Evolutionary conservation across 805 yeast genomes (phyloP).

Genomic region (Ogataea angusta): DNA sequence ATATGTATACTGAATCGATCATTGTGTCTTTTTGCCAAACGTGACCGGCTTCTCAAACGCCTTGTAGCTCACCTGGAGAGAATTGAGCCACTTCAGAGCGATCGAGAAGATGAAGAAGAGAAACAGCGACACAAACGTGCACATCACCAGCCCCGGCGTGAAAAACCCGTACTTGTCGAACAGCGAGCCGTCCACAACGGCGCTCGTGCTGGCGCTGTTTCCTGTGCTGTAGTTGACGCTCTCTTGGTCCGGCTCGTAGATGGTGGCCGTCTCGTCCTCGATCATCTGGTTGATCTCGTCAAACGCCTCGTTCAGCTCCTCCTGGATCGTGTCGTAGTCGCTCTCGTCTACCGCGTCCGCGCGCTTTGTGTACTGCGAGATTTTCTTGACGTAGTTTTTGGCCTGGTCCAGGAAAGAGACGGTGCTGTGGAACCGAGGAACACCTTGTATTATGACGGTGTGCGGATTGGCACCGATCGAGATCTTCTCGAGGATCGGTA

Average conservation of each 20-base stretch:
- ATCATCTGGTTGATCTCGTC: conserved; percentile 28
- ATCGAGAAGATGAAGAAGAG: conserved; percentile 53
- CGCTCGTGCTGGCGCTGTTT: conserved; percentile 2
- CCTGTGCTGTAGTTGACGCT: background rate
- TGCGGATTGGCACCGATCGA: conserved; percentile 11
- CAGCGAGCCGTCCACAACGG: conserved; percentile 36
- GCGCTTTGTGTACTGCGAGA: conserved; percentile 13
- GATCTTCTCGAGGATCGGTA: conserved; percentile 10
- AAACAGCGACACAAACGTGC: conserved; percentile 61
- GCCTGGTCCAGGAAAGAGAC: conserved; percentile 20
- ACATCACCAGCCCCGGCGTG: conserved; percentile 79
- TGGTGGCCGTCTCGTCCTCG: conserved; percentile 25
- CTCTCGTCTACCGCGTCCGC: conserved; percentile 22
- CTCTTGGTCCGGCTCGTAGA: conserved; percentile 6
- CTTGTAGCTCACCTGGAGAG: conserved; percentile 73
- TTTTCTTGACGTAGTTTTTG: conserved; percentile 13
- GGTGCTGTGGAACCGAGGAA: conserved; percentile 24
- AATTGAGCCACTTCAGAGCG: conserved; percentile 69
- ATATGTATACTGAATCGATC: conserved; percentile 56
- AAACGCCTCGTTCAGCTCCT: conserved; percentile 31
- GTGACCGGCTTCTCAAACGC: conserved; percentile 72
- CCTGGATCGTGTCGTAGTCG: conserved; percentile 26
- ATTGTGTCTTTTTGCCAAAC: conserved; percentile 45
- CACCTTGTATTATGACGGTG: conserved; percentile 32
- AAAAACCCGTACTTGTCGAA: conserved; percentile 68